Conservation (phyloP, 2,329 filamentous ascomycete species). For the Conoideocrella luteorostrata region DNA sequence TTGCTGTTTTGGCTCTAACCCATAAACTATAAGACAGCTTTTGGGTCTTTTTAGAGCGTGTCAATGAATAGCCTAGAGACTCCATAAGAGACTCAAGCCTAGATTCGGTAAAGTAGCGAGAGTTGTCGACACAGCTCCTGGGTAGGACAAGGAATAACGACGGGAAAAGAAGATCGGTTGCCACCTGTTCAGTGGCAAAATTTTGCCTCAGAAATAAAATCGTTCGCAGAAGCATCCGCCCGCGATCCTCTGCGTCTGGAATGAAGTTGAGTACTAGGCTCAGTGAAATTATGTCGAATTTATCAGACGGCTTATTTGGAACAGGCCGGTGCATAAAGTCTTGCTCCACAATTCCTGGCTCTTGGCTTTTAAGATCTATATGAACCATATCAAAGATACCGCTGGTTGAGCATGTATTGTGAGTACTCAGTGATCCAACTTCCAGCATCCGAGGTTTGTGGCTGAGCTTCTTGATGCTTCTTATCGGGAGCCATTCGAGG, state of each 20-base stretch:
- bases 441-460: slow-evolving; percentile 65
- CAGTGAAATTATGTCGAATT: slow-evolving; percentile 85
- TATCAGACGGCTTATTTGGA: slow-evolving; percentile 53
- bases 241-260: slow-evolving; percentile 65
- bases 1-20: slow-evolving; percentile 37
- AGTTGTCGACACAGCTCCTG: slow-evolving; percentile 81
- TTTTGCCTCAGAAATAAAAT: slow-evolving; percentile 56
- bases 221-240: slow-evolving; percentile 78
- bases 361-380: slow-evolving; percentile 88
- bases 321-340: slow-evolving; percentile 89
- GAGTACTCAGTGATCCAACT: slow-evolving; percentile 77
- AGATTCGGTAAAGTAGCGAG: slow-evolving; percentile 74
- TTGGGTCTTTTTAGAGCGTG: slow-evolving; percentile 64
- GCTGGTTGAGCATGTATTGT: slow-evolving; percentile 76
- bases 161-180: slow-evolving; percentile 43
- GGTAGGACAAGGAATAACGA: slow-evolving; percentile 85
- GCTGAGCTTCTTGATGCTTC: slow-evolving; percentile 18
- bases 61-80: slow-evolving; percentile 63
- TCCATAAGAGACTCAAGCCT: slow-evolving; percentile 67
- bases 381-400: slow-evolving; percentile 65
- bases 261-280: slow-evolving; percentile 95
- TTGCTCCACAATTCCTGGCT: slow-evolving; percentile 72
- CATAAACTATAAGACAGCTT: slow-evolving; percentile 92
- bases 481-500: slow-evolving; percentile 51
- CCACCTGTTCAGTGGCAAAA: slow-evolving; percentile 1